phyloP scores from a whole-genome alignment of 164 flowering plant species.

The Piper longum region DNA sequence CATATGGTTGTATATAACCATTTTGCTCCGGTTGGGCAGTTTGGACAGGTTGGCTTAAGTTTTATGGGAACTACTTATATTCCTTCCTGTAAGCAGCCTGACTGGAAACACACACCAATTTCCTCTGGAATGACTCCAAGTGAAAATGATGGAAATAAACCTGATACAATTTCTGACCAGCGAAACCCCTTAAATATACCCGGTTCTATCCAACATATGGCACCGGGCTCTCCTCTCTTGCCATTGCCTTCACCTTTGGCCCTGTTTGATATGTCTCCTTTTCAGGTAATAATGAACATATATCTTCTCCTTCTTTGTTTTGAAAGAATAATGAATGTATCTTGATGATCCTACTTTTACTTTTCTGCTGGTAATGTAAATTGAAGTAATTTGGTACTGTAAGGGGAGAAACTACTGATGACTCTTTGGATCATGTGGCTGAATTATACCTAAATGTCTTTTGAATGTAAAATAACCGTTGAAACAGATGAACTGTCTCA shows the following conservation, averaged over 20 bases:
- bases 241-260: conserved; percentile 76
- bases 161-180: conserved; percentile 47
- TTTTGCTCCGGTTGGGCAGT: conserved; percentile 93
- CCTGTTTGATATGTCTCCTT: conserved; percentile 83
- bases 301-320: conserved; percentile 25
- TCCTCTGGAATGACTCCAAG: conserved; percentile 40
- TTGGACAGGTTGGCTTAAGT: conserved; percentile 91
- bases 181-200: conserved; percentile 41
- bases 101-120: conserved; percentile 75
- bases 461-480: no score
- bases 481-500: no score
- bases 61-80: conserved; percentile 90
- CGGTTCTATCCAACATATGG: conserved; percentile 64
- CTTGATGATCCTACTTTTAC: not conserved
- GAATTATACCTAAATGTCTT: no score
- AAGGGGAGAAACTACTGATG: no score
- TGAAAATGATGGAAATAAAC: conserved; percentile 47
- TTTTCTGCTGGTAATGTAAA: not conserved
- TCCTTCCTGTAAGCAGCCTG: conserved; percentile 88
- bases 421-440: no score
- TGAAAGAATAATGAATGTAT: conserved; percentile 40
- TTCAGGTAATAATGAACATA: conserved; percentile 47
- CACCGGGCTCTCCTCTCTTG: conserved; percentile 74
- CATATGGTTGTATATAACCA: conserved; percentile 98
- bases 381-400: no score